phyloP scores from a whole-genome alignment of 116 monocot genomes.

The Thalassia testudinum region DNA sequence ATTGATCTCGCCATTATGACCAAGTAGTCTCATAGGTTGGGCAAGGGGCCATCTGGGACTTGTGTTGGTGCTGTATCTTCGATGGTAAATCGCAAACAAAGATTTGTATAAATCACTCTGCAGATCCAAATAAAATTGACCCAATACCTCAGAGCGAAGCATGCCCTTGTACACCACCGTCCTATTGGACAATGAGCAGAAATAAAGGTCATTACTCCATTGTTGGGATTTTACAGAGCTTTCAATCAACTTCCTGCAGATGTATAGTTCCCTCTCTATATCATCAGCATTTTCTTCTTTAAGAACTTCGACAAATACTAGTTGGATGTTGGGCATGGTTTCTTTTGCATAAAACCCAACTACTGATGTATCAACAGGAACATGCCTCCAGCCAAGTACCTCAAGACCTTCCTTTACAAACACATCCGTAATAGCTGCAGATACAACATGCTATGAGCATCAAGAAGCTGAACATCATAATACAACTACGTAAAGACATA shows the following conservation, averaged over 20 bases:
- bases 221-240: slow-evolving; percentile 34
- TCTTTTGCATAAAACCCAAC: slow-evolving; percentile 91
- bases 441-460: background rate
- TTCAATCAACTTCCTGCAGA: slow-evolving; percentile 83
- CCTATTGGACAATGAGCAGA: slow-evolving; percentile 87
- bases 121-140: slow-evolving; percentile 83
- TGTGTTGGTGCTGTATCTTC: slow-evolving; percentile 99
- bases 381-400: slow-evolving; percentile 89
- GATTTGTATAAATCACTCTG: slow-evolving; percentile 70
- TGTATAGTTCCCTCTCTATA: slow-evolving; percentile 92
- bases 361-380: slow-evolving; percentile 63
- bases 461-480: no score
- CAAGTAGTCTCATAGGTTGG: slow-evolving; percentile 97
- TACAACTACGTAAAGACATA: no score
- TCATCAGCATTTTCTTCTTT: slow-evolving; percentile 80
- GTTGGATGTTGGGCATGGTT: slow-evolving; percentile 90
- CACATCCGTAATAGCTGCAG: slow-evolving; percentile 55
- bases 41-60: slow-evolving; percentile 99
- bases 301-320: slow-evolving; percentile 72
- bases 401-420: slow-evolving; percentile 85
- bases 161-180: slow-evolving; percentile 98
- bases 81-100: slow-evolving; percentile 88
- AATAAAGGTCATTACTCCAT: slow-evolving; percentile 85
- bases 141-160: slow-evolving; percentile 88
- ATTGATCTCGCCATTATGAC: slow-evolving; percentile 99